Evolutionary conservation across 345 rosid species (phyloP).

Genomic region (Dovyalis caffra): DNA sequence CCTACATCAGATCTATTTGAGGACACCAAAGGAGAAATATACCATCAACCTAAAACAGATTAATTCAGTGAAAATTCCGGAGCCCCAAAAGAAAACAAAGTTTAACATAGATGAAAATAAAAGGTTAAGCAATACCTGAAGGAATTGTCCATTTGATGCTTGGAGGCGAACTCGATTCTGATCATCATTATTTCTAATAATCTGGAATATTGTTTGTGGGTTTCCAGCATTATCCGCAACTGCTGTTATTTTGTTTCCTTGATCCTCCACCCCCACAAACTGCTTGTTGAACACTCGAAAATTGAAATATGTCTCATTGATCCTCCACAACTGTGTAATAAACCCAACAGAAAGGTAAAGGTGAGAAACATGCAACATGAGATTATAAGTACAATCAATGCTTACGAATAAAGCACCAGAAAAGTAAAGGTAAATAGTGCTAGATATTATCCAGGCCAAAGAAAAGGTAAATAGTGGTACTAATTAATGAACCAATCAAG

Average conservation of each 20-base stretch:
- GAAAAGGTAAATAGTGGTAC: background rate
- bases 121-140: slow-evolving; percentile 21
- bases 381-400: background rate
- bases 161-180: slow-evolving; percentile 17
- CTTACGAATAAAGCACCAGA: too few species aligned
- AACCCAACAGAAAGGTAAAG: background rate
- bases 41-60: background rate
- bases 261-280: slow-evolving; percentile 19
- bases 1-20: too few species aligned
- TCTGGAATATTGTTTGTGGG: slow-evolving; percentile 25
- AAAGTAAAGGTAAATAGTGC: background rate
- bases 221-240: slow-evolving; percentile 1
- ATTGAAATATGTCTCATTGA: slow-evolving; percentile 23
- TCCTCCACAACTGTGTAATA: slow-evolving; percentile 31
- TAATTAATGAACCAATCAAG: background rate
- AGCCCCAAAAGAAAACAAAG: background rate
- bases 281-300: slow-evolving; percentile 24
- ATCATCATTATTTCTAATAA: slow-evolving; percentile 16
- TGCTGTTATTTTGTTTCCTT: slow-evolving; percentile 21
- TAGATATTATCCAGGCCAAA: background rate
- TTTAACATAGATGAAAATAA: background rate
- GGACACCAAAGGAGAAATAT: background rate
- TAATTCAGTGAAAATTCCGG: background rate
- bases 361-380: background rate
- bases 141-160: slow-evolving; percentile 35